phyloP scores from a whole-genome alignment of 1,139 yeast species.

The Schizosaccharomyces versatilis region DNA sequence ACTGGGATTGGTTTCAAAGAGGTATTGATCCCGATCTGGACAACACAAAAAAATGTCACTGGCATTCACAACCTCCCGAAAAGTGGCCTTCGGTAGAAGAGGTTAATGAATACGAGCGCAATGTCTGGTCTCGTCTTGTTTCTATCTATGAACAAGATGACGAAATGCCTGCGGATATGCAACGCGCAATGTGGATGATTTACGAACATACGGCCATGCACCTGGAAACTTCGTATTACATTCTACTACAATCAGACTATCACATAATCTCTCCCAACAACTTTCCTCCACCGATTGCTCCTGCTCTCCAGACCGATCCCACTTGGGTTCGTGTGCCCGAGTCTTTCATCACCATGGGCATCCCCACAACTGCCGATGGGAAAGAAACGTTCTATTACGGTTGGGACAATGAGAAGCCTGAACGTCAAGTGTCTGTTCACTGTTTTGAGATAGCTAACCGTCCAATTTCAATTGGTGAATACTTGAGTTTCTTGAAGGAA shows the following conservation, averaged over 20 bases:
- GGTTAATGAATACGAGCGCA: conserved; percentile 8
- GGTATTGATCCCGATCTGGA: conserved; percentile 15
- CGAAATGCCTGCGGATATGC: background rate
- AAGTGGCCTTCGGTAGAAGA: conserved; percentile 12
- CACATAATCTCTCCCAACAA: background rate
- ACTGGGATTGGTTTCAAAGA: conserved; percentile 13
- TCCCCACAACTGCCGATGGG: conserved; percentile 7
- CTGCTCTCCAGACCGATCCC: background rate
- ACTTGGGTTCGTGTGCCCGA: background rate
- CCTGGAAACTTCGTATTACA: conserved; percentile 13
- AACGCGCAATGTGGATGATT: conserved; percentile 12
- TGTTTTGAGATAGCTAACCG: conserved; percentile 9
- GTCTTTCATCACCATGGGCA: conserved; percentile 4
- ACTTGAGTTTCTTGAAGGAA: conserved; percentile 7
- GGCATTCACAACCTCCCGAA: conserved; percentile 12
- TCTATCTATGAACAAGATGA: conserved; percentile 2
- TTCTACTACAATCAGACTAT: conserved; percentile 12
- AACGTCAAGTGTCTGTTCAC: background rate
- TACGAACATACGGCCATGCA: conserved; percentile 15
- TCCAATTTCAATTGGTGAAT: conserved; percentile 13
- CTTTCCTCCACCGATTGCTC: background rate
- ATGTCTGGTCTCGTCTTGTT: conserved; percentile 9
- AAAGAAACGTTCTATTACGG: conserved; percentile 9
- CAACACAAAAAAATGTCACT: conserved; percentile 13
- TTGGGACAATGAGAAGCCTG: conserved; percentile 15